Evolutionary conservation across 805 yeast genomes (phyloP), one percentile per base, ranked within the genome.

Genomic region (Tetrapisispora iriomotensis): DNA sequence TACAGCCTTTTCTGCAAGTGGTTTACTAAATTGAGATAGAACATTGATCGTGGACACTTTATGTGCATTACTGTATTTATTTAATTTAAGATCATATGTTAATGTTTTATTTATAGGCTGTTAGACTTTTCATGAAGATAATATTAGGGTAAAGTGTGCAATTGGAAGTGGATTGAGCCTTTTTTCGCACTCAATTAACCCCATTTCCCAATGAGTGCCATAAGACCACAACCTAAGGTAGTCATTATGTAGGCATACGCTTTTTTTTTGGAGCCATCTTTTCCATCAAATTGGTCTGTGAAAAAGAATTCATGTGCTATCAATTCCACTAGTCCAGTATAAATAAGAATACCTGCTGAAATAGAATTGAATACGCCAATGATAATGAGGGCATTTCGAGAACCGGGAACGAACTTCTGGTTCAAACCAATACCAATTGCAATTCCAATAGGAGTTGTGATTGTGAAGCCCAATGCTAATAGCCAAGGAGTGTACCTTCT

Each of bases 181-280:
- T 10, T 2, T 9, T n/a, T 4, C 6, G 8, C 12, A 8, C 2
- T 12, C 10, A 19, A 12, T 20, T 37, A 41, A 15, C 83, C 84
- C 84, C 87, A 80, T 53, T 71, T 77, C 44, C 87, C 90, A 43
- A 82, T 64, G 24, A 81, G 59, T 3, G 88, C 86, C 90, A 82
- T 82, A 27, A 79, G 51, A 32, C 82, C 86, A n/a, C 82, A 79
- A 47, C 88, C 88, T 36, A 62, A 50, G 49, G 75, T 70, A 72
- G 73, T 74, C 29, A 69, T 63, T 37, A 68, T 46, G 34, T 50
- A 50, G 3, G 54, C 54, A 20, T 19, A 25, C 65, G 74, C 38
- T 72, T 73, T 74, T 39, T 61, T 72, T 44, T 62, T 66, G 36
- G 72, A 64, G 2, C 80, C 76, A 26, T 60, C 60, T n/a, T 61